phyloP scores from a whole-genome alignment of 2,329 filamentous ascomycete species.

The Dactylellina parvicollis region DNA sequence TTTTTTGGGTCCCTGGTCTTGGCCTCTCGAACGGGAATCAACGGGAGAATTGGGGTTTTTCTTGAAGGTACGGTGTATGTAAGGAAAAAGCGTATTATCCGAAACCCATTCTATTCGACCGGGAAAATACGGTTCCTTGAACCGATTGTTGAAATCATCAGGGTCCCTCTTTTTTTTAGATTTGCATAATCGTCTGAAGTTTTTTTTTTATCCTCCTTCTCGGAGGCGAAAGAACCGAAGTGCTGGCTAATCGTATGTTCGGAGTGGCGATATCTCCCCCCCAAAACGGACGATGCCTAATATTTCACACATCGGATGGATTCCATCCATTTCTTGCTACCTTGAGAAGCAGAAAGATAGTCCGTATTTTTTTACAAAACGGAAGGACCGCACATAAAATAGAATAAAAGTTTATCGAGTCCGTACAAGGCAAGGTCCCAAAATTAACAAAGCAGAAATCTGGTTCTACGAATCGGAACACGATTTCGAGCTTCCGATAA shows the following conservation, averaged over 20 bases:
- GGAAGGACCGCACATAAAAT: conserved; percentile 30
- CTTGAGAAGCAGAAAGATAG: too few species aligned
- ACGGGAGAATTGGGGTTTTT: conserved; percentile 42
- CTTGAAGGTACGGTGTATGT: neutral
- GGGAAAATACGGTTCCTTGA: conserved; percentile 41
- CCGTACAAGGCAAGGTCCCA: conserved; percentile 39
- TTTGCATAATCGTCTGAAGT: conserved; percentile 54
- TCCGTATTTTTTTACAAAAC: neutral
- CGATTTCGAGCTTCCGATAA: conserved; percentile 51
- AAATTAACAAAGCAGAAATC: conserved; percentile 39
- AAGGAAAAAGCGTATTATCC: conserved; percentile 30
- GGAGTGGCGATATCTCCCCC: conserved; percentile 1
- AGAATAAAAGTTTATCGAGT: too few species aligned
- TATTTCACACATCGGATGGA: too few species aligned
- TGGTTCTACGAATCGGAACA: conserved; percentile 54
- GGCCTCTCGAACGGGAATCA: conserved; percentile 31
- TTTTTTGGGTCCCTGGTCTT: conserved; percentile 22
- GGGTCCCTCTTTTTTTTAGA: conserved; percentile 22
- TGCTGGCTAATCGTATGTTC: neutral
- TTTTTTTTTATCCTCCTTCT: too few species aligned
- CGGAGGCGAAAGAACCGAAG: conserved; percentile 35
- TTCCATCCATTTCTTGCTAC: too few species aligned
- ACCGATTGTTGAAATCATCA: conserved; percentile 44
- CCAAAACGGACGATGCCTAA: neutral
- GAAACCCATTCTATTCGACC: conserved; percentile 45